phyloP scores from a whole-genome alignment of 2,329 filamentous ascomycete genomes.

The Scleromitrula shiraiana region DNA sequence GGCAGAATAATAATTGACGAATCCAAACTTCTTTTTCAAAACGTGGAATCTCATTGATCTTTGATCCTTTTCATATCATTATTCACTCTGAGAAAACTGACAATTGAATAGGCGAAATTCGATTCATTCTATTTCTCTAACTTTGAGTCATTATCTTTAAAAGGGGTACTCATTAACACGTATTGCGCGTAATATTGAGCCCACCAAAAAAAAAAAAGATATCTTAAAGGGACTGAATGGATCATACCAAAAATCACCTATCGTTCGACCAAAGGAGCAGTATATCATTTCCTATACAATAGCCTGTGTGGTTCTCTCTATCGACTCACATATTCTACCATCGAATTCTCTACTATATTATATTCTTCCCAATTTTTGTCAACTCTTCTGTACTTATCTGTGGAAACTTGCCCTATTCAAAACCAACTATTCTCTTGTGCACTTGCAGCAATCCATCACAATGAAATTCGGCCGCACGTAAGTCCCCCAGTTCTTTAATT shows the following conservation, averaged over 20 bases:
- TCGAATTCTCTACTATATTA: not conserved
- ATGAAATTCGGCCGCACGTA: slow-evolving; percentile 61
- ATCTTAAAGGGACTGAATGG: slow-evolving; percentile 23
- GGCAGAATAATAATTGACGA: not conserved
- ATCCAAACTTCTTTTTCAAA: not conserved
- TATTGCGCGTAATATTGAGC: not conserved
- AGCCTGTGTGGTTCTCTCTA: slow-evolving; percentile 1
- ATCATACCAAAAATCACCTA: slow-evolving; percentile 15
- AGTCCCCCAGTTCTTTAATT: slow-evolving; percentile 21
- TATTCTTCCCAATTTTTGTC: not conserved
- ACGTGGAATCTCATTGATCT: slow-evolving; percentile 4
- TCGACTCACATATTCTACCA: not conserved
- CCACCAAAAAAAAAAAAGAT: not conserved
- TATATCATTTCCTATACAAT: slow-evolving; percentile 21
- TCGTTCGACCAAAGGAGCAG: slow-evolving; percentile 24
- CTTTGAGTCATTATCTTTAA: not conserved
- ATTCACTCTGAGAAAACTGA: not conserved
- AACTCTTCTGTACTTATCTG: not conserved
- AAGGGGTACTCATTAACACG: not conserved
- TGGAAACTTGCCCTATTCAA: not conserved
- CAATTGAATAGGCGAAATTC: not conserved
- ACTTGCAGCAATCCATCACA: slow-evolving; percentile 15
- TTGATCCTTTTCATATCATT: not conserved
- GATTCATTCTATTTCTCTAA: not conserved
- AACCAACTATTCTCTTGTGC: not conserved